These are phyloP conservation scores for Venturia nashicola DNA, from an alignment of 2,329 filamentous ascomycete genomes.

Conservation along the genomic window DNA sequence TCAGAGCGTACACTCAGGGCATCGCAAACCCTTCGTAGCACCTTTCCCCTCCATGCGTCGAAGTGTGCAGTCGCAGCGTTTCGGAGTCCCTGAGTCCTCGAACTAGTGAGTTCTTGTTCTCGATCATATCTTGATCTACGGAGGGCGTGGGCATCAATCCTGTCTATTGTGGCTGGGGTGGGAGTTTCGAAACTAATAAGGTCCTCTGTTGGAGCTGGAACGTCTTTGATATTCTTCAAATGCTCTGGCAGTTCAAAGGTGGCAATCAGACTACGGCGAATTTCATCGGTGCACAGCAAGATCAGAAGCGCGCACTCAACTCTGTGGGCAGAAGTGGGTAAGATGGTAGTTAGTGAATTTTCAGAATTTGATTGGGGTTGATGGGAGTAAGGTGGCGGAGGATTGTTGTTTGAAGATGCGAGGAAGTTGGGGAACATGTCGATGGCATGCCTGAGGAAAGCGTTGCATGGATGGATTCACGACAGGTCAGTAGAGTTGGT, in stretches of 20 bases:
- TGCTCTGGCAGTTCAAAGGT: constrained; percentile 1
- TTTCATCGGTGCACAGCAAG: constrained; percentile 1
- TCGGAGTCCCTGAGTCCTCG: neutral
- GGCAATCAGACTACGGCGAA: neutral
- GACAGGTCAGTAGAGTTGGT: too few relatives aligned
- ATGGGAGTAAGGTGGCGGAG: neutral
- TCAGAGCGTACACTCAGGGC: neutral
- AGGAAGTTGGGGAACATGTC: neutral
- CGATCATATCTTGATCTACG: neutral
- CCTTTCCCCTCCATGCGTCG: neutral
- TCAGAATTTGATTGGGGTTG: neutral
- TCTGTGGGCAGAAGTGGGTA: neutral
- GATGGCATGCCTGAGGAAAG: neutral
- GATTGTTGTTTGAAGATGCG: neutral
- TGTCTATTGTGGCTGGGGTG: neutral
- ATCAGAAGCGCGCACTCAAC: neutral
- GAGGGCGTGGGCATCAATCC: neutral
- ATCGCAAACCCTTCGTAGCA: neutral
- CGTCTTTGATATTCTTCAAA: neutral
- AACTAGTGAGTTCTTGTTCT: neutral
- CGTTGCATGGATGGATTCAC: too few relatives aligned
- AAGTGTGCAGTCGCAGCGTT: neutral
- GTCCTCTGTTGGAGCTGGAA: neutral
- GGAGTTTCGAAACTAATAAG: neutral
- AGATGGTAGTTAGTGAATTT: neutral